A percentile compares a stretch with the other conserved stretches of the same genome.
Evolutionary conservation across 2,329 filamentous ascomycete genomes (phyloP).

Genomic region (Ramularia endophylla): DNA sequence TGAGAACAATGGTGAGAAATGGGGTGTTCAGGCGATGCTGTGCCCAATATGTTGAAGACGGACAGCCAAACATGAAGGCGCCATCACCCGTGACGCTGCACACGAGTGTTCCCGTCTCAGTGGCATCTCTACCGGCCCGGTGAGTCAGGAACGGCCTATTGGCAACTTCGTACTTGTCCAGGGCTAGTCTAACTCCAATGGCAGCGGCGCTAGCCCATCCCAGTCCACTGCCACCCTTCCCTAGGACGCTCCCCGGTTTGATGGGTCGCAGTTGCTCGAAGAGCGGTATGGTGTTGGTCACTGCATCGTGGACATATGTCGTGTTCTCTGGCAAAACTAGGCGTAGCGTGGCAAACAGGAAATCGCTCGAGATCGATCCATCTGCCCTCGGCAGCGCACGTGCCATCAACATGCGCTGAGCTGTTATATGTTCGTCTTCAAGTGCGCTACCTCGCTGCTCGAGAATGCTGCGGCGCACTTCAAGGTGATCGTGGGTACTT

Average conservation of each 20-base stretch:
- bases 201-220: constrained; percentile 17
- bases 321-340: constrained; percentile 8
- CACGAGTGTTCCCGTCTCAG: constrained; percentile 3
- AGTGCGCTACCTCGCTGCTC: no score
- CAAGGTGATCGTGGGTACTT: no score
- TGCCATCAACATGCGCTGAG: no score
- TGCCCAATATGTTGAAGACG: constrained; percentile 11
- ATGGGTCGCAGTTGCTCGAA: constrained; percentile 11
- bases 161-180: constrained; percentile 8
- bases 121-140: constrained; percentile 6
- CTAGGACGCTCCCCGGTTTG: constrained; percentile 9
- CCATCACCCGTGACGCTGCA: not conserved
- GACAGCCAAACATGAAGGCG: constrained; percentile 11
- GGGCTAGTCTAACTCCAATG: constrained; percentile 16
- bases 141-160: constrained; percentile 6
- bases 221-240: constrained; percentile 19
- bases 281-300: constrained; percentile 14
- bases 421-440: no score
- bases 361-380: constrained; percentile 8
- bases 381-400: constrained; percentile 4
- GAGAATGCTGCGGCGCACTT: no score
- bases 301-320: constrained; percentile 15
- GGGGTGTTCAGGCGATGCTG: constrained; percentile 9
- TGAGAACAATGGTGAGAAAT: constrained; percentile 17
- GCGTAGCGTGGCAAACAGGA: constrained; percentile 9